These are phyloP conservation scores for Trichoderma sp. DNA, from an alignment of 2,329 filamentous ascomycete species.

Conservation along the genomic window DNA sequence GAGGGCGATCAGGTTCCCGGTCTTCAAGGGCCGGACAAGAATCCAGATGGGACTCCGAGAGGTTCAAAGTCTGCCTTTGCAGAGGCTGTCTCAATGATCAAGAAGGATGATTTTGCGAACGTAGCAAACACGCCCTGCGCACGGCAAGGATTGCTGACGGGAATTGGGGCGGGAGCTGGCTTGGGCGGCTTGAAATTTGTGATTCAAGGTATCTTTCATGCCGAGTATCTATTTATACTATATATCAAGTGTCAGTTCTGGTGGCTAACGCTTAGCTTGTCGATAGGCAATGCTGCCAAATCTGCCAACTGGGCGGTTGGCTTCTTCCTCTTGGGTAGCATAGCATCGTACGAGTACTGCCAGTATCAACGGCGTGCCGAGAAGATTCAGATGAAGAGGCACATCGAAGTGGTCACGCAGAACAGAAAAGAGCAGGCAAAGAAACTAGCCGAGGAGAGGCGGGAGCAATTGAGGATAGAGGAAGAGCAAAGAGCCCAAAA, in stretches of 20 bases:
- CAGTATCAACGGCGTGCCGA: constrained; percentile 72
- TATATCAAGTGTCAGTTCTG: neutral
- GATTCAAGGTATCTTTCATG: constrained; percentile 61
- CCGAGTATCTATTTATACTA: constrained; percentile 9
- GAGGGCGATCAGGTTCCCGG: constrained; percentile 24
- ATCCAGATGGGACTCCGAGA: constrained; percentile 18
- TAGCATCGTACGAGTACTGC: constrained; percentile 80
- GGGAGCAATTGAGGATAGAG: constrained; percentile 33
- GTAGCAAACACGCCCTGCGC: constrained; percentile 81
- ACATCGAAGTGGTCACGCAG: constrained; percentile 63
- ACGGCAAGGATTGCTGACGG: constrained; percentile 76
- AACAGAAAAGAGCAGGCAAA: constrained; percentile 50
- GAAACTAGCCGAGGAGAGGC: constrained; percentile 44
- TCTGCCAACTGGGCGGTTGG: constrained; percentile 85
- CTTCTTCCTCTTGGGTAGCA: constrained; percentile 67
- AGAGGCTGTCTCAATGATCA: constrained; percentile 67
- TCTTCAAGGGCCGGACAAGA: constrained; percentile 1
- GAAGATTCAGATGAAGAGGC: constrained; percentile 77
- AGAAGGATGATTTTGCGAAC: constrained; percentile 65
- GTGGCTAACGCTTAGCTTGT: neutral
- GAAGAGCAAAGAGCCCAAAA: constrained; percentile 36
- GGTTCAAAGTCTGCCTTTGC: constrained; percentile 36
- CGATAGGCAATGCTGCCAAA: constrained; percentile 37
- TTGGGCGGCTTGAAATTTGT: constrained; percentile 73
- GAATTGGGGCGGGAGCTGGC: constrained; percentile 76